Conservation (phyloP, 495 filamentous ascomycete genomes). For the Penicillium ochrochloron region DNA sequence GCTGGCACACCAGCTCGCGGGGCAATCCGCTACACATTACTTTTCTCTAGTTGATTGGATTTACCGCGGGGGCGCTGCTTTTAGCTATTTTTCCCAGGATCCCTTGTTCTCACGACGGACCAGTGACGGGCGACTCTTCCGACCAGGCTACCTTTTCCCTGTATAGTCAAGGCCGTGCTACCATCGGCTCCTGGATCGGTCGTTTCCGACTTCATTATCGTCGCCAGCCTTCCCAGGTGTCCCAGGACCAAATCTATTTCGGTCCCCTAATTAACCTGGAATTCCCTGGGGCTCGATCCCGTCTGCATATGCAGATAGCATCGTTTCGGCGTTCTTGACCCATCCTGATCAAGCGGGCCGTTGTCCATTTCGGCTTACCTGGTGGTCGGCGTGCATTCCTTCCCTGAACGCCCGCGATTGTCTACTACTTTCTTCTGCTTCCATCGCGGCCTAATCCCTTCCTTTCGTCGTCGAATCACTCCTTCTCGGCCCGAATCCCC, state of each 20-base stretch:
- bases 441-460: not conserved
- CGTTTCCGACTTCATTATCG: constrained; percentile 24
- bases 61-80: constrained; percentile 36
- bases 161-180: constrained; percentile 29
- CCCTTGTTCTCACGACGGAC: constrained; percentile 23
- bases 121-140: constrained; percentile 30
- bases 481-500: constrained; percentile 24
- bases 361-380: not conserved
- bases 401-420: not conserved
- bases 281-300: not conserved
- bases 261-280: constrained; percentile 4
- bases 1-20: constrained; percentile 12
- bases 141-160: constrained; percentile 32
- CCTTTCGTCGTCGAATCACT: not conserved
- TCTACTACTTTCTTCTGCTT: not conserved
- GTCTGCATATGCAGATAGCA: not conserved
- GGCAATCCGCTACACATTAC: constrained; percentile 14
- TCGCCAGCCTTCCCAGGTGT: not conserved
- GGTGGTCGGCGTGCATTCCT: constrained; percentile 3
- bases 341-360: not conserved
- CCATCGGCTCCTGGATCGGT: constrained; percentile 25
- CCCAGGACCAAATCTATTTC: not conserved
- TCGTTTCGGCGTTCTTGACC: not conserved
- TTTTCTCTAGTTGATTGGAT: constrained; percentile 27
- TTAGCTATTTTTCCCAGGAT: constrained; percentile 31